Evolutionary conservation across 2,329 filamentous ascomycete genomes (phyloP), one percentile per base, ranked within the genome.

Genomic region (Mycosphaerella sp.): DNA sequence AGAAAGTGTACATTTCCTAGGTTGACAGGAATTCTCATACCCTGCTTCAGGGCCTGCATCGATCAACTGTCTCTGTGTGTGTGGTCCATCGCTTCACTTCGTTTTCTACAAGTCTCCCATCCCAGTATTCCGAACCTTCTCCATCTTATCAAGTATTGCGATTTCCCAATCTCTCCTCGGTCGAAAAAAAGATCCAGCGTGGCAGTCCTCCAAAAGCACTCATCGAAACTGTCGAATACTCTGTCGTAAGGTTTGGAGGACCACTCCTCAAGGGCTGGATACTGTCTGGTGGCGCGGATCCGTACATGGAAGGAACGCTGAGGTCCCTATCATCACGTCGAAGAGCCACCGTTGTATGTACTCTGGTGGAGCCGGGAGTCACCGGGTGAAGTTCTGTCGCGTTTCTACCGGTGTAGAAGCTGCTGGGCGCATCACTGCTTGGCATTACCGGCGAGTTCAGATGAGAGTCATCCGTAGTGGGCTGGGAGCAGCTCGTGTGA

Each of bases 1-100:
- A 86, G 74, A 96, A 94, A 74, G 89, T 97, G 17, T 98, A 85
- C 66, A 95, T 97, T 53, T 88, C 88, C 48, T 95, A 53, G 32
- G 40, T 16, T 32, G 14, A 16, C 16, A 10, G 9, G 13, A 34
- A 8, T 6, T 4, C 21, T 25, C 30, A 14, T 39, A 35, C 17
- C 16, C 63, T 18, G 21, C 21, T 25, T 25, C 21, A 6, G 21
- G 21, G 21, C 21, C 21, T 25, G 21, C 21, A 25, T n/a, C n/a
- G n/a, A n/a, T n/a, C n/a, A n/a, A n/a, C n/a, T n/a, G n/a, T n/a
- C n/a, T n/a, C n/a, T n/a, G n/a, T n/a, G n/a, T 25, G 21, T 25
- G 21, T 1, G 7, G 21, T 13, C 32, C 25, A 42, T 21, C 14
- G 41, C 37, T 14, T 37, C 27, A 51, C 27, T 37, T 30, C 35